These are phyloP conservation scores for Monosporozyma aquatica DNA, from an alignment of 805 yeast species.

Conservation along the genomic window DNA sequence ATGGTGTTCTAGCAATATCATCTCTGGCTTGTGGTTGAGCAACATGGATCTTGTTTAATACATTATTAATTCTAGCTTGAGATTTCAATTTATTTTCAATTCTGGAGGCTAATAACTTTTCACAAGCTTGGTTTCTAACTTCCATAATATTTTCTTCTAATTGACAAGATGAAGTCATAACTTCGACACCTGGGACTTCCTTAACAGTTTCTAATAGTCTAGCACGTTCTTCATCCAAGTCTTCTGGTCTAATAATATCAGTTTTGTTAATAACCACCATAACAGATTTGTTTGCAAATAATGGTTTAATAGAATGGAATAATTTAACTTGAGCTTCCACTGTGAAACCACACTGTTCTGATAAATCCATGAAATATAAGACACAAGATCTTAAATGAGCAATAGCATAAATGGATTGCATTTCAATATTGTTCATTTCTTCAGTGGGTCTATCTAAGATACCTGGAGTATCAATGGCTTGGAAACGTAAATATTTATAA, in stretches of 20 bases:
- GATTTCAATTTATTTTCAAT: constrained; percentile 95
- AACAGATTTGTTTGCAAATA: constrained; percentile 94
- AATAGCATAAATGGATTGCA: constrained; percentile 98
- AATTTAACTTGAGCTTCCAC: constrained; percentile 95
- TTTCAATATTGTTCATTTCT: constrained; percentile 98
- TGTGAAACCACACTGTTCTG: constrained; percentile 98
- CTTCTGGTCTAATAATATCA: constrained; percentile 80
- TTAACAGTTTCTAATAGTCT: constrained; percentile 57
- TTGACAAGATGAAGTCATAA: constrained; percentile 87
- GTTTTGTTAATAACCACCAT: constrained; percentile 92
- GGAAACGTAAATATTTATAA: constrained; percentile 94
- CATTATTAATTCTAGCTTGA: constrained; percentile 77
- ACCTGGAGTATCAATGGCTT: constrained; percentile 99
- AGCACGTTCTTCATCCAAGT: constrained; percentile 68
- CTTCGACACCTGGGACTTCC: constrained; percentile 73
- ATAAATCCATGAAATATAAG: constrained; percentile 93
- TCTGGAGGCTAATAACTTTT: constrained; percentile 87
- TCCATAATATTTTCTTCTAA: constrained; percentile 92
- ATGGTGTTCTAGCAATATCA: constrained; percentile 68
- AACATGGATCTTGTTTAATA: constrained; percentile 91
- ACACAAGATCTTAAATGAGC: constrained; percentile 97
- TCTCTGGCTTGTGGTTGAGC: constrained; percentile 86
- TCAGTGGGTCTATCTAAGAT: constrained; percentile 97
- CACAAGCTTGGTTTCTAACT: constrained; percentile 95
- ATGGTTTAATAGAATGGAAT: constrained; percentile 93